A percentile compares a stretch with the other conserved stretches of the same genome.
Conservation (phyloP, 2,329 filamentous ascomycete species). For the Periglandula ipomoeae region DNA sequence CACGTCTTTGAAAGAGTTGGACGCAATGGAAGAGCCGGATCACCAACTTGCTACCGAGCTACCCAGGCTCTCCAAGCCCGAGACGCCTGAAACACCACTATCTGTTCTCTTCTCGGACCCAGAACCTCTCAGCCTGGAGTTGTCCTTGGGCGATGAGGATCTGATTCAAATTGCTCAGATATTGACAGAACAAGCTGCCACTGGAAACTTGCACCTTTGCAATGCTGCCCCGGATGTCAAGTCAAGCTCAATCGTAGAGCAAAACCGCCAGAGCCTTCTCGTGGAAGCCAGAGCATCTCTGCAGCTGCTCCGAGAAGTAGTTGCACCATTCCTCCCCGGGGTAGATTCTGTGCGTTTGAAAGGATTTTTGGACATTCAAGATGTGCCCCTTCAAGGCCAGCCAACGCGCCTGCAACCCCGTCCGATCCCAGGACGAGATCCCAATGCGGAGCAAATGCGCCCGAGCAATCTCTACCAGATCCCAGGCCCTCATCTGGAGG, state of each 20-base stretch:
- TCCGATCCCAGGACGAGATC: slow-evolving; percentile 31
- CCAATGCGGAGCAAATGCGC: slow-evolving; percentile 35
- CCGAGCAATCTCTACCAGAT: slow-evolving; percentile 52
- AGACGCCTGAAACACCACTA: slow-evolving; percentile 40
- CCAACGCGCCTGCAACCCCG: slow-evolving; percentile 43
- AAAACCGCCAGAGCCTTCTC: slow-evolving; percentile 32
- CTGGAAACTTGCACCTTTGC: slow-evolving; percentile 33
- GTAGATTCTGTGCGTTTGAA: slow-evolving; percentile 31
- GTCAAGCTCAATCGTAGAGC: slow-evolving; percentile 17
- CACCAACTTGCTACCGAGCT: slow-evolving; percentile 40
- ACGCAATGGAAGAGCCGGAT: slow-evolving; percentile 36
- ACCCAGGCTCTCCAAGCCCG: slow-evolving; percentile 37
- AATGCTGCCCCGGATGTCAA: slow-evolving; percentile 14
- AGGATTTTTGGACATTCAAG: slow-evolving; percentile 46
- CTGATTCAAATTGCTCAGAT: slow-evolving; percentile 60
- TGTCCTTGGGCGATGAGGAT: slow-evolving; percentile 45
- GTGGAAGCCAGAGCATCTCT: slow-evolving; percentile 37
- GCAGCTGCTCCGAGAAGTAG: slow-evolving; percentile 34
- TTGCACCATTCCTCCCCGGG: slow-evolving; percentile 35
- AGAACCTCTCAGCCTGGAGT: slow-evolving; percentile 39
- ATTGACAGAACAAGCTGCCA: slow-evolving; percentile 60
- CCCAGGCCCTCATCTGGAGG: slow-evolving; percentile 59
- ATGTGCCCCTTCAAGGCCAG: slow-evolving; percentile 44
- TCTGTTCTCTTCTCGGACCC: slow-evolving; percentile 50
- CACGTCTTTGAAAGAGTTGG: slow-evolving; percentile 40